Evolutionary conservation across 805 yeast species (phyloP).

Genomic region (Hanseniaspora meyeri): DNA sequence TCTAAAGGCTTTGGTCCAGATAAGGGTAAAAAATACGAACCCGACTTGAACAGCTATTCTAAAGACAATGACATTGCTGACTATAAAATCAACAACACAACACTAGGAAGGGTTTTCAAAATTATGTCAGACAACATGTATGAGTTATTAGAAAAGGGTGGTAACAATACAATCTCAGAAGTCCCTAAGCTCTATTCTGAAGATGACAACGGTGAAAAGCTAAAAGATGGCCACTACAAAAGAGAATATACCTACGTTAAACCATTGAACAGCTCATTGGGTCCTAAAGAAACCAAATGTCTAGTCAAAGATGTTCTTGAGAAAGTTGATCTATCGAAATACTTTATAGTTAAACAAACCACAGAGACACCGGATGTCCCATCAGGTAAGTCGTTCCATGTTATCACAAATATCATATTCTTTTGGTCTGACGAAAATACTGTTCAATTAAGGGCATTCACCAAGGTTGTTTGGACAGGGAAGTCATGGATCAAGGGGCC

Average conservation of each 20-base stretch:
- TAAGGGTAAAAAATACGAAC: background rate
- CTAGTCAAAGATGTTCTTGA: conserved; percentile 44
- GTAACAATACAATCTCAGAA: conserved; percentile 49
- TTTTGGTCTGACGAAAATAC: conserved; percentile 52
- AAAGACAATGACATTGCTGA: conserved; percentile 42
- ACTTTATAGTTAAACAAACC: conserved; percentile 36
- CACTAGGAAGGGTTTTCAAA: conserved; percentile 48
- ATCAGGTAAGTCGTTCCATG: conserved; percentile 55
- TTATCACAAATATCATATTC: conserved; percentile 44
- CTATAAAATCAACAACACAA: conserved; percentile 46
- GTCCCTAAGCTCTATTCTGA: conserved; percentile 38
- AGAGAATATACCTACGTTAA: conserved; percentile 46
- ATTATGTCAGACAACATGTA: conserved; percentile 50
- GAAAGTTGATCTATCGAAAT: conserved; percentile 34
- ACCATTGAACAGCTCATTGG: conserved; percentile 50
- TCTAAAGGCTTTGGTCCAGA: background rate
- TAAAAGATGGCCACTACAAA: conserved; percentile 30
- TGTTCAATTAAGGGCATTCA: conserved; percentile 37
- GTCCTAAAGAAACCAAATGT: conserved; percentile 64
- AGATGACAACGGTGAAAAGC: conserved; percentile 42
- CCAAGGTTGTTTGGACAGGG: conserved; percentile 58
- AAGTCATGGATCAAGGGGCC: conserved; percentile 67
- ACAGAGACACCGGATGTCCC: conserved; percentile 67
- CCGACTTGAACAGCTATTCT: conserved; percentile 28
- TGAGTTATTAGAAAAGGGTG: conserved; percentile 42